Conservation (phyloP, 306 rosid genomes). For the Begonia fuchsioides region DNA sequence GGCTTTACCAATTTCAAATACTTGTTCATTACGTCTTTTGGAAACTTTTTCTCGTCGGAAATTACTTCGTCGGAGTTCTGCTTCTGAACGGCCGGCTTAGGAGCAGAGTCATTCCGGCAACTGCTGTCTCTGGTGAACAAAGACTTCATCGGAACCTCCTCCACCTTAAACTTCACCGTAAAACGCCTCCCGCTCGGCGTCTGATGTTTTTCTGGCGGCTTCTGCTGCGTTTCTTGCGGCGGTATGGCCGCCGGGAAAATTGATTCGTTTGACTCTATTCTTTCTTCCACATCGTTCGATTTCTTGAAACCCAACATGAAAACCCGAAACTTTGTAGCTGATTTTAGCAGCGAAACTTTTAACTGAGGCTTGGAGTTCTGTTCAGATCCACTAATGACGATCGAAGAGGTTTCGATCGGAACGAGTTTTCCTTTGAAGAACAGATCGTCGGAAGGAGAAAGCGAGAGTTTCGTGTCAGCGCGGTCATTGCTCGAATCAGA, state of each 20-base stretch:
- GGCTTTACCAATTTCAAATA: constrained; percentile 84
- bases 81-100: constrained; percentile 16
- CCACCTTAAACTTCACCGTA: constrained; percentile 70
- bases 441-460: constrained; percentile 62
- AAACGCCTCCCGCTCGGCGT: constrained; percentile 32
- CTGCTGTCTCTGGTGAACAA: constrained; percentile 68
- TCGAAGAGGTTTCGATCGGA: constrained; percentile 42
- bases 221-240: constrained; percentile 2
- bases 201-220: neutral
- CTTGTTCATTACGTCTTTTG: constrained; percentile 76
- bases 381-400: constrained; percentile 23
- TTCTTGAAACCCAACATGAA: constrained; percentile 59
- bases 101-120: constrained; percentile 26
- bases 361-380: constrained; percentile 50
- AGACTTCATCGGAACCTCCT: constrained; percentile 79
- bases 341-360: constrained; percentile 50
- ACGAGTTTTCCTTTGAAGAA: constrained; percentile 66
- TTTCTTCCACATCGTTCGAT: constrained; percentile 31
- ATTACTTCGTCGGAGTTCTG: constrained; percentile 23
- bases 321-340: constrained; percentile 74
- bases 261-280: constrained; percentile 20
- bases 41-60: constrained; percentile 56
- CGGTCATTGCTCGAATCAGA: constrained; percentile 52
- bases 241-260: constrained; percentile 7
- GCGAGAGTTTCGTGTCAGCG: constrained; percentile 42